Evolutionary conservation across 768 basidiomycete species (phyloP), one percentile per base, ranked within the genome.

Genomic region (Boletellus ananas): DNA sequence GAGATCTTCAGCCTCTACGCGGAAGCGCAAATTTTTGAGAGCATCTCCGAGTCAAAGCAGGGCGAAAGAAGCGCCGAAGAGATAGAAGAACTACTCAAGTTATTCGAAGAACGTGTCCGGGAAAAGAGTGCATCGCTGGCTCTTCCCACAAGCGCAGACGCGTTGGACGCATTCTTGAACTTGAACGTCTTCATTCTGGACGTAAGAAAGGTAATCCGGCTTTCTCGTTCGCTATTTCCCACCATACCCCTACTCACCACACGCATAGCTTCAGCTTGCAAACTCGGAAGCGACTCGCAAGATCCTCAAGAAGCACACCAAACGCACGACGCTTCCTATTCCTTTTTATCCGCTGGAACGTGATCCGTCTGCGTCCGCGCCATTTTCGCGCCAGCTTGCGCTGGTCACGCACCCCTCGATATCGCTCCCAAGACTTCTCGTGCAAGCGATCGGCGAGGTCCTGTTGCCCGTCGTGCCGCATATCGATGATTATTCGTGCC

Each of bases 271-370:
- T 62, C 86, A 92, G 60, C 63, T 78, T 34, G 92, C 90, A 7
- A 95, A 91, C 61, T 77, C 85, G 7, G 92, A 95, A 66, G 94
- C 93, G 2, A 88, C 86, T 3, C 81, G 92, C 33, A 96, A 96
- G 71, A 93, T 93, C 51, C 78, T 95, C 45, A 95, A 95, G 76
- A 96, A 96, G 63, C 94, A 94, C 62, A 79, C 89, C 25, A 95
- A 95, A 64, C 83, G 90, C 4, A 95, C 93, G 0, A 83, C 88
- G 0, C 72, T 97, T 9, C 86, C 89, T 1, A 74, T 87, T 56
- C 77, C 84, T 2, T 52, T 53, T 12, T 51, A 63, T 45, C 49
- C 60, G 14, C 45, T 68, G 49, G 62, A 47, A 2, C 65, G 36
- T 31, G 57, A 51, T 46, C 51, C 31, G 11, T 55, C 53, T 14